Evolutionary conservation across 306 rosid species (phyloP), one percentile per base, ranked within the genome.

Genomic region (Biancaea sappan): DNA sequence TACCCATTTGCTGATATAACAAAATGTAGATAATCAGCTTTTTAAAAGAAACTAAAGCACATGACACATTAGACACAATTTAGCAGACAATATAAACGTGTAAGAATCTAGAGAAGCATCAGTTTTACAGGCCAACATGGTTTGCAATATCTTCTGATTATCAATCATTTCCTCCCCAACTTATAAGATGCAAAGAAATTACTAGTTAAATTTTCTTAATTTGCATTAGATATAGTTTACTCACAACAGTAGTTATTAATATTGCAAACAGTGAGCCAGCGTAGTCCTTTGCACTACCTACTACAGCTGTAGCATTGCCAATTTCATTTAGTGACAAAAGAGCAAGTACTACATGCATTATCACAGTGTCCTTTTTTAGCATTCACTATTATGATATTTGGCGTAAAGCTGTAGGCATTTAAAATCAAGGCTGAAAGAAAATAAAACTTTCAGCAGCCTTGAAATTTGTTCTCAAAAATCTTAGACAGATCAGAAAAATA

Each of bases 1-100:
- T 79, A 91, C 83, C 98, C 97, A 94, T 80, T 94, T 94, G 82
- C 98, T 94, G 79, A 79, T 85, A 83, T 67, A 77, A 68, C 68
- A 65, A 48, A 69, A 50, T 40, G 16, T 12, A 61, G 37, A 73
- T 47, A 32, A 69, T 73, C 69, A 88, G 38, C 63, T 68, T 53
- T 31, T 41, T 66, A 58, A 56, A 63, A 25, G 21, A 9, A 57
- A 54, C 66, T 71, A 70, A 77, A 21, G 31, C 78, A 85, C 35
- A 40, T 11, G 31, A 52, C 47, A 43, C 71, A 58, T 22, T 52
- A 66, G 35, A 61, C 40, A 57, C 28, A 74, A 61, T 57, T 65
- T 66, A 18, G 58, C 61, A 54, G 38, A 46, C 47, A 52, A 50
- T 56, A 62, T 41, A 29, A 31, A 56, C 68, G 50, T n/a, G 50